Conservation (phyloP, 306 rosid species). For the Lablab purpureus region DNA sequence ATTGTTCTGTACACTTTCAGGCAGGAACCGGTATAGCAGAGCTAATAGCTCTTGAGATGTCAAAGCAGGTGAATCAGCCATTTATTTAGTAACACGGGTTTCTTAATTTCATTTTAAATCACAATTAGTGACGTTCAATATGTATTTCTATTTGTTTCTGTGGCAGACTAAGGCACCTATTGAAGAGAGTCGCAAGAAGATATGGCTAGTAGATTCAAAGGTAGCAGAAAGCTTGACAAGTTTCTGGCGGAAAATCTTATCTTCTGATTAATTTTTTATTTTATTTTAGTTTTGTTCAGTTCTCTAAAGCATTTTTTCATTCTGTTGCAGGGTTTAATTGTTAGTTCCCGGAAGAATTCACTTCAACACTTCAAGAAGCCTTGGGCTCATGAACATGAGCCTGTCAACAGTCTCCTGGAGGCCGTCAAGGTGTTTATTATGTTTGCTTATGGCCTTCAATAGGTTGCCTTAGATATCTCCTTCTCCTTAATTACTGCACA, state of each 20-base stretch:
- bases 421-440: constrained; percentile 76
- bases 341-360: constrained; percentile 80
- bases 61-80: constrained; percentile 62
- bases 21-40: constrained; percentile 98
- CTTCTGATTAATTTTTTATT: not conserved
- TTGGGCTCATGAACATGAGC: constrained; percentile 98
- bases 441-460: constrained; percentile 24
- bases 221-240: constrained; percentile 50
- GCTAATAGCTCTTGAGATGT: constrained; percentile 91
- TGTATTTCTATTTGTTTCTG: constrained; percentile 31
- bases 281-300: not conserved
- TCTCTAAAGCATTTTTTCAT: constrained; percentile 24
- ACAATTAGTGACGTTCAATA: constrained; percentile 20
- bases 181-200: constrained; percentile 87
- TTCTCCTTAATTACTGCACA: constrained; percentile 6
- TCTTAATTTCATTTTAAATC: constrained; percentile 2
- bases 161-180: constrained; percentile 69
- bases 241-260: not conserved
- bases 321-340: constrained; percentile 80
- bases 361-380: constrained; percentile 93
- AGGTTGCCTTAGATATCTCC: not conserved
- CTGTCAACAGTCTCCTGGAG: constrained; percentile 64
- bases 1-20: constrained; percentile 53
- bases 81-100: not conserved
- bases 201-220: constrained; percentile 97